Evolutionary conservation across 75 land plant genomes (phyloP), one percentile per base, ranked within the genome.

Genomic region (Chamaecyparis obtusa): DNA sequence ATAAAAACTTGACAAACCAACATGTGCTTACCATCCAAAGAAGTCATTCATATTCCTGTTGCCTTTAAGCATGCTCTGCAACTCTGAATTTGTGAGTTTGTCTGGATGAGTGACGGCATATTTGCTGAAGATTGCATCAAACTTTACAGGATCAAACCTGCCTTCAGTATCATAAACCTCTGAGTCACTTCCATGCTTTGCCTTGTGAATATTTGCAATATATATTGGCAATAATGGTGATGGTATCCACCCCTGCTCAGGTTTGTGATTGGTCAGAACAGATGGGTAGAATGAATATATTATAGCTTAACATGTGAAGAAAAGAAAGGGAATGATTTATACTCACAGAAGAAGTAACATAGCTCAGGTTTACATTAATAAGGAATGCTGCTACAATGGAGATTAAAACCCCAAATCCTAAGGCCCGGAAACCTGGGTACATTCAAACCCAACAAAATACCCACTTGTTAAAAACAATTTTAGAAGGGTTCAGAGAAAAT

Each of bases 101-200:
- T 90, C 89, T 33, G 88, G 51, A 32, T 83, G 16, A 11, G 87
- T 90, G 8, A 9, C 3, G 8, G 92, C 92, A 79, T 91, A 91
- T 86, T 91, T 91, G 86, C 74, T 87, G 72, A 90, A 91, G 16
- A 90, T 90, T 44, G 87, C 88, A 76, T 91, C 92, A 48, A 91
- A 91, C 17, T 90, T 91, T 4, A 74, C 56, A 4, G 92, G 92
- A 69, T 84, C 86, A 43, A 91, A 91, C 64, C 92, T 76, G 0
- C 92, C 92, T 85, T 91, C 92, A 6, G 91, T 87, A 71, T 91
- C 92, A 32, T 87, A 91, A 9, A 90, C 86, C 64, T 89, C 92
- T 27, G 92, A 87, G 72, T 90, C 91, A 37, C 92, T 91, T 30
- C 92, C 92, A 85, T 91, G 92, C 79, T 87, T 91, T 41, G 85